These are phyloP conservation scores for Huntiella savannae DNA, from an alignment of 2,329 filamentous ascomycete genomes.

Conservation along the genomic window DNA sequence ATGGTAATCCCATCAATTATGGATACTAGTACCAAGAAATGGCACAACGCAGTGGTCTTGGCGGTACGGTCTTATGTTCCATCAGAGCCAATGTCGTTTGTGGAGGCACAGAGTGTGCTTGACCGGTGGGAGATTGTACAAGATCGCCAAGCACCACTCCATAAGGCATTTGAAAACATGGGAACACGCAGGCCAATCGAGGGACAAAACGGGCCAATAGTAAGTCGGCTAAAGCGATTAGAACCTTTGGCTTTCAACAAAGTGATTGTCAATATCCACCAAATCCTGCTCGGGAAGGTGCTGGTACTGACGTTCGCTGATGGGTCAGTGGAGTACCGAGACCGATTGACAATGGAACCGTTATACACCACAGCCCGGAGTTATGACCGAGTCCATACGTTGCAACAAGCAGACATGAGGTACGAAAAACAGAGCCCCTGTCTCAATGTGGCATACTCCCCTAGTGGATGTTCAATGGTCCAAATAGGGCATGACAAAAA, in stretches of 20 bases:
- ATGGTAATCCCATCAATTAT: conserved; percentile 50
- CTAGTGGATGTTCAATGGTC: conserved; percentile 37
- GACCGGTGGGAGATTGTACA: conserved; percentile 66
- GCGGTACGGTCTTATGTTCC: conserved; percentile 11
- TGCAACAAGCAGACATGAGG: conserved; percentile 61
- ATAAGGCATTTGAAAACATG: conserved; percentile 61
- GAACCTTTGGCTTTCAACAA: conserved; percentile 48
- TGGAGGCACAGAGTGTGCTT: conserved; percentile 53
- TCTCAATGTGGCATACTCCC: conserved; percentile 41
- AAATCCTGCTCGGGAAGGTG: conserved; percentile 51
- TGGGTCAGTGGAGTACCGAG: conserved; percentile 62
- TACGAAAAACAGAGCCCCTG: conserved; percentile 40
- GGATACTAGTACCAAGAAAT: conserved; percentile 35
- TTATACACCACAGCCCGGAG: conserved; percentile 42
- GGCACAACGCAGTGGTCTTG: conserved; percentile 14
- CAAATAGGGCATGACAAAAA: conserved; percentile 40
- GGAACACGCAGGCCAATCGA: conserved; percentile 35
- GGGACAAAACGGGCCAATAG: conserved; percentile 6
- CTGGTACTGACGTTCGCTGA: conserved; percentile 61
- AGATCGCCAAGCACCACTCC: conserved; percentile 45
- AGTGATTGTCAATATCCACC: conserved; percentile 47
- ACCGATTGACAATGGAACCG: conserved; percentile 52
- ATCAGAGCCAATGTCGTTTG: conserved; percentile 28
- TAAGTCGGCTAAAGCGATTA: conserved; percentile 36
- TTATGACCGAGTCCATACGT: conserved; percentile 43